A percentile compares a stretch with the other conserved stretches of the same genome.
phyloP scores from a whole-genome alignment of 2,329 filamentous ascomycete species.

The Trichoderma afroharzianum region DNA sequence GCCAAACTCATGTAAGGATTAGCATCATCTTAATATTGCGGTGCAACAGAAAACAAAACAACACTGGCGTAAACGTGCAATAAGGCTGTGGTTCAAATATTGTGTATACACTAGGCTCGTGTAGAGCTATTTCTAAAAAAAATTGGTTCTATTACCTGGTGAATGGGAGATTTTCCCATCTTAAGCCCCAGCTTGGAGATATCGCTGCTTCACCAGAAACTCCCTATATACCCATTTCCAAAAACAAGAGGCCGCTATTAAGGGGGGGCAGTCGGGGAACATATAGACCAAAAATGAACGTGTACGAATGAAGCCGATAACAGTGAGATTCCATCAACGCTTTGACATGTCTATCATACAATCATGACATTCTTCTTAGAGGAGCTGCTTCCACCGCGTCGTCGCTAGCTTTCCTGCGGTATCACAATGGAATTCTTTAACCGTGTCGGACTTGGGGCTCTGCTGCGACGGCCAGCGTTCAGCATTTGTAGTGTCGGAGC shows the following conservation, averaged over 20 bases:
- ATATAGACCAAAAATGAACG: neutral
- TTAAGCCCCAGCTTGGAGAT: neutral
- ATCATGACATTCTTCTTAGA: neutral
- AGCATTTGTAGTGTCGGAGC: conserved; percentile 53
- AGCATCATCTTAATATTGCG: neutral
- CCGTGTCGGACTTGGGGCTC: conserved; percentile 55
- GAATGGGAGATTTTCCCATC: neutral
- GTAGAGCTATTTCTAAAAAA: neutral
- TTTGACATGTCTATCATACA: conserved; percentile 3
- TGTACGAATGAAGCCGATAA: neutral
- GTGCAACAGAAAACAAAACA: neutral
- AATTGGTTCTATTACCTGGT: neutral
- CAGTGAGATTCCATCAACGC: neutral
- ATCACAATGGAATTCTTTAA: conserved; percentile 54
- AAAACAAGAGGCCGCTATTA: neutral
- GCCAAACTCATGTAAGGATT: neutral
- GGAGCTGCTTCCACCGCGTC: neutral
- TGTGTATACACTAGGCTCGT: neutral
- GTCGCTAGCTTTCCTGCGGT: conserved; percentile 1
- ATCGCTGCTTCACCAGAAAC: neutral
- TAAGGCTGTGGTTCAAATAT: neutral
- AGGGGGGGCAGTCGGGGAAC: neutral
- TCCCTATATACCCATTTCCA: neutral
- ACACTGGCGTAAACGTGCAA: neutral
- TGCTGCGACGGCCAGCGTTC: conserved; percentile 55